These are phyloP conservation scores for Magnusiomyces paraingens DNA, from an alignment of 1,139 yeast genomes.

Conservation along the genomic window DNA sequence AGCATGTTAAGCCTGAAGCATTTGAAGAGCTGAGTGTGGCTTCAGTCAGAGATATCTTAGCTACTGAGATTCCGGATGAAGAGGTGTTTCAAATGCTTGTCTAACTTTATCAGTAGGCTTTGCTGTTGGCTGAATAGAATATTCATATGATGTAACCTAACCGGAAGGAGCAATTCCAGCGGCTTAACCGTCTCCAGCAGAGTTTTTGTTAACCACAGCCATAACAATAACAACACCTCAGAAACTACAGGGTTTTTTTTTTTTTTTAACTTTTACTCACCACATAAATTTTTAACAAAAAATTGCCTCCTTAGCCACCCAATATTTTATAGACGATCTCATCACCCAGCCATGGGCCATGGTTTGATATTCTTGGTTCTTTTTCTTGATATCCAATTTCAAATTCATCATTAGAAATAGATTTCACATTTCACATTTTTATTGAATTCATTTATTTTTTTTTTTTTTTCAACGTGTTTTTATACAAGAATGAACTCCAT, in stretches of 20 bases:
- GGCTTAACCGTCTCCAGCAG: neutral
- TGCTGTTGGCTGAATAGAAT: no score
- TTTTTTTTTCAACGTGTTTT: neutral
- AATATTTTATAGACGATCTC: no score
- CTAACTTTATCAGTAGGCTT: no score
- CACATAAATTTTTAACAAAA: neutral
- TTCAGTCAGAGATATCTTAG: no score
- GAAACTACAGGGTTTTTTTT: neutral
- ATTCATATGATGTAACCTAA: no score
- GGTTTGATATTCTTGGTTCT: no score
- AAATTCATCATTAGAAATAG: no score
- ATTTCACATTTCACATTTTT: neutral
- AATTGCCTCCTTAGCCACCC: neutral
- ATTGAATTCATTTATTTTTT: neutral
- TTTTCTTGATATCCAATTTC: no score
- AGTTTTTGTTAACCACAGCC: neutral
- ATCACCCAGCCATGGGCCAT: no score
- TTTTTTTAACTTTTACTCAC: neutral
- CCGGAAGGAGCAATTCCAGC: no score
- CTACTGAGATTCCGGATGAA: no score
- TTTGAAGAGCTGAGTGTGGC: neutral
- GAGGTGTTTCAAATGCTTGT: no score
- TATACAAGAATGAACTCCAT: slow-evolving; percentile 28
- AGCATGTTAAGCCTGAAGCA: neutral
- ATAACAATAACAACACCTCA: neutral